phyloP scores from a whole-genome alignment of 208 protist species.

The Leishmania turanica region DNA sequence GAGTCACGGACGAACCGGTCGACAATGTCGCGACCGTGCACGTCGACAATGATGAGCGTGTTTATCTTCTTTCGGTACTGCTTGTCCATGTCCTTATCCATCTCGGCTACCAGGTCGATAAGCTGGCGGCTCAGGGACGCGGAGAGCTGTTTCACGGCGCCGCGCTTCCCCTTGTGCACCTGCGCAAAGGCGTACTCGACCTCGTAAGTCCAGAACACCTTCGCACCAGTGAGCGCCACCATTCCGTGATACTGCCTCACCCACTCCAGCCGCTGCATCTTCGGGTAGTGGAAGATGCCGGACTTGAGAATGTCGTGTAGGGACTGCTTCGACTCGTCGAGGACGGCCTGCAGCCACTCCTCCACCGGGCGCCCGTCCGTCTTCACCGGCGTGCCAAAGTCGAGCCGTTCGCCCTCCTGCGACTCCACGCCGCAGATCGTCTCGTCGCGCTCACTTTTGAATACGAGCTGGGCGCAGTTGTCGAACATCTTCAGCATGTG shows the following conservation, averaged over 20 bases:
- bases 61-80: slow-evolving; percentile 98
- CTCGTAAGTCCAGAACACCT: slow-evolving; percentile 99
- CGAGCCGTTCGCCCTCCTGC: slow-evolving; percentile 95
- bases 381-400: slow-evolving; percentile 89
- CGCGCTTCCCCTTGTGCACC: slow-evolving; percentile 94
- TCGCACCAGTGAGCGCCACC: slow-evolving; percentile 95
- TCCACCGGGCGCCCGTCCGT: slow-evolving; percentile 95
- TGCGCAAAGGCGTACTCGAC: slow-evolving; percentile 96
- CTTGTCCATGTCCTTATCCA: slow-evolving; percentile 94
- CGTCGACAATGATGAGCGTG: slow-evolving; percentile 99
- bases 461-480: slow-evolving; percentile 95
- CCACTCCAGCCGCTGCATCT: slow-evolving; percentile 94
- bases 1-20: slow-evolving; percentile 98
- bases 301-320: slow-evolving; percentile 97
- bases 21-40: slow-evolving; percentile 99
- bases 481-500: slow-evolving; percentile 99
- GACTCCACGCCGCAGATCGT: slow-evolving; percentile 96
- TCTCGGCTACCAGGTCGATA: slow-evolving; percentile 95
- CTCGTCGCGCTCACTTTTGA: slow-evolving; percentile 92
- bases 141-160: slow-evolving; percentile 96
- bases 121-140: slow-evolving; percentile 93
- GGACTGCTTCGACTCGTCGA: slow-evolving; percentile 95
- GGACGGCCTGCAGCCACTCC: slow-evolving; percentile 97
- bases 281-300: slow-evolving; percentile 97
- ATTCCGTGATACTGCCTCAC: slow-evolving; percentile 96